Evolutionary conservation across 768 basidiomycete genomes (phyloP).

Genomic region (Russula griseocarnosa): DNA sequence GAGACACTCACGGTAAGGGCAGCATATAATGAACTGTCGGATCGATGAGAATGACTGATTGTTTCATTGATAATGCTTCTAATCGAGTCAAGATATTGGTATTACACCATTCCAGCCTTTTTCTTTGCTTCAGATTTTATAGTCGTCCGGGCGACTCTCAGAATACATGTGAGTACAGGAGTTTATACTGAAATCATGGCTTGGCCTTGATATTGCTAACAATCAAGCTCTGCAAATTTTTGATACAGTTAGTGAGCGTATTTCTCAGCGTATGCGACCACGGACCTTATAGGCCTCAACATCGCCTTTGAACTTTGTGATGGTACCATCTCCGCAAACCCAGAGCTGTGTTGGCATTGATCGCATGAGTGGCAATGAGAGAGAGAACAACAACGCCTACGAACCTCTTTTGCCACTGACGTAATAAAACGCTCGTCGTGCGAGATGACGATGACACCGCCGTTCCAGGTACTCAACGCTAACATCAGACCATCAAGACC

Average conservation of each 20-base stretch:
- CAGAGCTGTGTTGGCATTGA: slow-evolving; percentile 56
- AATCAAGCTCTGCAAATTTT: slow-evolving; percentile 18
- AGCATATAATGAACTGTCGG: too few species aligned
- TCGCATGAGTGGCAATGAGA: slow-evolving; percentile 5
- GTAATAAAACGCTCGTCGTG: slow-evolving; percentile 97
- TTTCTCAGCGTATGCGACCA: neutral
- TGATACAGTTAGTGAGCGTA: neutral
- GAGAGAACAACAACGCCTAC: slow-evolving; percentile 24
- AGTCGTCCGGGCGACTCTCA: slow-evolving; percentile 3
- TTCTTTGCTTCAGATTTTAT: neutral
- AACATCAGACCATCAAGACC: slow-evolving; percentile 94
- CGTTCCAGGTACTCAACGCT: slow-evolving; percentile 77
- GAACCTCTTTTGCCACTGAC: slow-evolving; percentile 77
- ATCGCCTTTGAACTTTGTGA: slow-evolving; percentile 82
- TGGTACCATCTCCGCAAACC: slow-evolving; percentile 85
- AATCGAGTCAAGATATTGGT: too few species aligned
- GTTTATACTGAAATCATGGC: slow-evolving; percentile 27
- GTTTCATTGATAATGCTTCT: too few species aligned
- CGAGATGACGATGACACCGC: slow-evolving; percentile 88
- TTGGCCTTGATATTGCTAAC: slow-evolving; percentile 38
- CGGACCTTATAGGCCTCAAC: slow-evolving; percentile 86
- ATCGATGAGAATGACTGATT: too few species aligned
- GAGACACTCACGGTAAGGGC: too few species aligned
- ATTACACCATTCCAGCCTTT: too few species aligned
- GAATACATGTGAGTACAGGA: slow-evolving; percentile 10